Conservation (phyloP, 257 asterid genomes). For the Capsicum pubescens region DNA sequence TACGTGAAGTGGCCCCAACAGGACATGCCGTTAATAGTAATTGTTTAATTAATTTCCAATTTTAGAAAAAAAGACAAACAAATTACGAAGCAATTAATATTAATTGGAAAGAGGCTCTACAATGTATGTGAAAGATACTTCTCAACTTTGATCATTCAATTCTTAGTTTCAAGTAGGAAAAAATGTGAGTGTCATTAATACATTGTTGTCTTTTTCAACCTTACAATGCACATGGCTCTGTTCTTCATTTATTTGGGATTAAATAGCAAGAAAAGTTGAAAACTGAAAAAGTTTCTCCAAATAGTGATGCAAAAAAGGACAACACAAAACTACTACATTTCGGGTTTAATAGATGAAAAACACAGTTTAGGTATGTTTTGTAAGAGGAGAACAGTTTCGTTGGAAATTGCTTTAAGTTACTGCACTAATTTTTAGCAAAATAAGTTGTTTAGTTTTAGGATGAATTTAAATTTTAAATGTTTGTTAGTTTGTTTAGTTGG, state of each 20-base stretch:
- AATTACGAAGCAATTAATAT: not conserved
- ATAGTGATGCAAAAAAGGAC: not conserved
- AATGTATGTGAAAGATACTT: not conserved
- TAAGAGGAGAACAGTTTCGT: too few relatives aligned
- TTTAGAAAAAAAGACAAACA: not conserved
- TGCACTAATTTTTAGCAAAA: too few relatives aligned
- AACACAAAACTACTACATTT: not conserved
- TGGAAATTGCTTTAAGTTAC: too few relatives aligned
- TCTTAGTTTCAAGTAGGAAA: not conserved
- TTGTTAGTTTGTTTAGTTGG: too few relatives aligned
- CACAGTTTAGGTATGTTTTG: not conserved
- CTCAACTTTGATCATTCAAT: not conserved
- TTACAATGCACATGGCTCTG: conserved; percentile 13
- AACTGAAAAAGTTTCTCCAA: not conserved
- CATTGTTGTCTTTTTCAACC: not conserved
- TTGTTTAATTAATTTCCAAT: not conserved
- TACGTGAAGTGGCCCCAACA: not conserved
- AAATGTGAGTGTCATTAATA: not conserved
- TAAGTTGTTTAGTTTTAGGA: too few relatives aligned
- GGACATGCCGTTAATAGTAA: not conserved
- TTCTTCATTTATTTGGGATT: not conserved
- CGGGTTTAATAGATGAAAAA: not conserved
- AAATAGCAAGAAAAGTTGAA: not conserved
- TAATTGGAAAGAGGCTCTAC: not conserved
- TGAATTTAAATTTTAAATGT: too few relatives aligned